phyloP scores from a whole-genome alignment of 345 rosid genomes.

The Lenwebbia sp. region DNA sequence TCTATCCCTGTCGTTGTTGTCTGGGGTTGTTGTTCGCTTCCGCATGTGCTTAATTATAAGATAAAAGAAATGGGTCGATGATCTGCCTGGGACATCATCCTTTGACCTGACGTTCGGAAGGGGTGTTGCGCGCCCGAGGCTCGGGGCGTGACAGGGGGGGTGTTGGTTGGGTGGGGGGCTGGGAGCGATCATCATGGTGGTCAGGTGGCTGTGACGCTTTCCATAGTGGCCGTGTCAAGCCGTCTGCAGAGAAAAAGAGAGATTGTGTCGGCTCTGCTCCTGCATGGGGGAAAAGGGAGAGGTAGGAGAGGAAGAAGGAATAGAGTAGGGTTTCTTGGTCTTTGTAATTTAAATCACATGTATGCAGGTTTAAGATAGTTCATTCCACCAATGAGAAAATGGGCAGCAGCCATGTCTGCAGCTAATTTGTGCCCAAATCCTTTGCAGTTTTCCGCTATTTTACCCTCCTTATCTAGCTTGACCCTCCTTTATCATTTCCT shows the following conservation, averaged over 20 bases:
- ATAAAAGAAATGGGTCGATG: no score
- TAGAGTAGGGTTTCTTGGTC: not conserved
- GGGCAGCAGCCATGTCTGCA: not conserved
- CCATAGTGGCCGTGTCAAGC: not conserved
- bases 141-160: not conserved
- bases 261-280: not conserved
- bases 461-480: not conserved
- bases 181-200: not conserved
- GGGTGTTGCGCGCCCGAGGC: no score
- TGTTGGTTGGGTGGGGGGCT: not conserved
- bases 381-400: not conserved
- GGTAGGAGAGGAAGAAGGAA: not conserved
- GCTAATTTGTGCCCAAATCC: not conserved
- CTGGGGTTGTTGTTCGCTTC: no score
- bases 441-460: not conserved
- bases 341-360: not conserved
- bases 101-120: no score
- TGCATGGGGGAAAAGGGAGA: not conserved
- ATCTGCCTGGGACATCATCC: no score
- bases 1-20: no score
- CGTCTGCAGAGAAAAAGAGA: not conserved
- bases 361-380: not conserved
- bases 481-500: not conserved
- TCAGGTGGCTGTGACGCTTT: not conserved
- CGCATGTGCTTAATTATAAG: no score